Base-by-base conservation (phyloP, 371 early-diverging fungal species). In the Funneliformis caledonium region DNA sequence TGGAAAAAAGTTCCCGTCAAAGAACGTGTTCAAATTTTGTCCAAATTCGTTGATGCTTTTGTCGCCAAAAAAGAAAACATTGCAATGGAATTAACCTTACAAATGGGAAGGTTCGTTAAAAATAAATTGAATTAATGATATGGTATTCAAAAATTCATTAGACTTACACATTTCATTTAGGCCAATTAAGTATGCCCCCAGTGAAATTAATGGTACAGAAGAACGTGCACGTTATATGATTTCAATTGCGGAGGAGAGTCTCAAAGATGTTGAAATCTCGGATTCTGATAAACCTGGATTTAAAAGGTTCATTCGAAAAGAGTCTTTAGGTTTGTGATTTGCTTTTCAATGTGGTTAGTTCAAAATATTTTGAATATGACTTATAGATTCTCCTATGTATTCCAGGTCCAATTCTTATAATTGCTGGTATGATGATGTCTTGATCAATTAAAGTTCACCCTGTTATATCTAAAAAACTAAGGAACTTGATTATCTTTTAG, bases 141-240 rank as follows among this genome's bases (percentile, higher is more conserved):
- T 43, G 2, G 37, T 4, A 72, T 22, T 72, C 11, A 7, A 47
- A 12, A 50, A 72, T 72, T 37, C 37, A 3, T 22, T 72, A 3
- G 26, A 26, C 45, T 72, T 67, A 70, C 37, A 19, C 37, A 37
- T 48, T 2, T 48, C 19, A n/a, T 80, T 12, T 81, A 87, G 96
- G 8, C 96, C 96, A 8, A 84, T 90, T 64, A 87, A 91, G 12
- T 94, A 94, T 65, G 90, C 89, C 14, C 88, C 84, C 4, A 92
- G 93, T 31, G 95, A 96, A 84, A 86, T 95, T 72, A 88, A 89
- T 70, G 95, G 94, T 9, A 91, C 93, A 7, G 84, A 91, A 22
- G 89, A 92, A 60, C 89, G 96, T 45, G 93, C 93, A 4, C 84
- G 86, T 19, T 92, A 94, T 82, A 88, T 96, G 91, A 87, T 92